Base-by-base conservation (phyloP, 495 filamentous ascomycete species). In the Aspergillus saccharolyticus region DNA sequence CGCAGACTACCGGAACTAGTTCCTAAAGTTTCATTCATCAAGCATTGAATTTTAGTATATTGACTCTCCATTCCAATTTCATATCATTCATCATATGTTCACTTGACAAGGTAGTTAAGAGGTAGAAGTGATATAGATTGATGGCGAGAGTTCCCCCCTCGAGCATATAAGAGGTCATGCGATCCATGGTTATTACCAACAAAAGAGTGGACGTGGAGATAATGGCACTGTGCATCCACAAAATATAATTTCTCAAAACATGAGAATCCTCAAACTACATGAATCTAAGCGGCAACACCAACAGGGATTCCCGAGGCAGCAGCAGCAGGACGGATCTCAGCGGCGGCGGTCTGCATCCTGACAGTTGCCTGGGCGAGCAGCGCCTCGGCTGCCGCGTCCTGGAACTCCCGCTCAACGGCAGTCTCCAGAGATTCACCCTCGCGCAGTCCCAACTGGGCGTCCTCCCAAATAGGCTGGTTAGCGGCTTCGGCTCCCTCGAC, bases 391-490 rank as follows among this genome's bases (percentile, higher is more conserved):
- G 62, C 63, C 18, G 65, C 64, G 52, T 60, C 64, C 50, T 61
- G 60, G 55, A 75, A 67, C 56, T 76, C 74, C 30, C 75, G 74
- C 33, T 61, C 60, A 28, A 77, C 69, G n/a, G 74, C 70, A 25
- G 55, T 53, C 53, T 78, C 74, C 18, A 76, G 56, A 39, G 65
- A 51, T 58, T 75, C 73, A 28, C 46, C 52, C 22, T 83, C 71
- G 25, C 75, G 74, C 56, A 96, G 75, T 25, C 86, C 89, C 45
- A 97, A 81, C 78, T 97, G 93, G 63, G 83, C 76, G 63, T 95
- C 84, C 19, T 89, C 89, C 93, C 93, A 97, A 33, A 97, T 85
- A 43, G 85, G 84, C 63, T 85, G 77, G 59, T 83, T 77, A 18
- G 76, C 78, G 43, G 72, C 77, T 44, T 80, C 75, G 12, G 77